Percentiles rank a stretch among this genome's conserved stretches.
phyloP scores from a whole-genome alignment of 164 flowering plant species.

The Berberis vulgaris region DNA sequence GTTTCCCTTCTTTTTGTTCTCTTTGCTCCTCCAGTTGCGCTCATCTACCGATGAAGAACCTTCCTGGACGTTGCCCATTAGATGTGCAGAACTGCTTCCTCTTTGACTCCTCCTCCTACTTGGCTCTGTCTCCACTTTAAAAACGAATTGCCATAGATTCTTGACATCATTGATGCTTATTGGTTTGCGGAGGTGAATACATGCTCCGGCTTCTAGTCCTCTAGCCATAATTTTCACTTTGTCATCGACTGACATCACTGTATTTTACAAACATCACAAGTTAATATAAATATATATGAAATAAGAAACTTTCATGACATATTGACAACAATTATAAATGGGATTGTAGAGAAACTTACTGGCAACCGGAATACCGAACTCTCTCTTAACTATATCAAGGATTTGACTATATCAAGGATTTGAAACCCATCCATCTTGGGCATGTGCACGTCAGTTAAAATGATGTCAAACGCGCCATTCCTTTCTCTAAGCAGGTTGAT shows the following conservation, averaged over 20 bases:
- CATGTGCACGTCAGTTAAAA: constrained; percentile 1
- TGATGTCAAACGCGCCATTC: not conserved
- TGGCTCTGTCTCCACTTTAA: not conserved
- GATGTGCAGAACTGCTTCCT: not conserved
- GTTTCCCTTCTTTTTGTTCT: not conserved
- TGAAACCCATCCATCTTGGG: constrained; percentile 1
- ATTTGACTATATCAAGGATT: not conserved
- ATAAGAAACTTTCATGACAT: not conserved
- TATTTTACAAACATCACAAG: not conserved
- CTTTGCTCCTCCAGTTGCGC: not conserved
- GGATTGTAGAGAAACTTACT: constrained; percentile 1
- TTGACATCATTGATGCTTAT: not conserved
- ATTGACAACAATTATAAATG: not conserved
- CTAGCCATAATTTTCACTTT: not conserved
- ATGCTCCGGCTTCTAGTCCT: constrained; percentile 1
- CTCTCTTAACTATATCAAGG: not conserved
- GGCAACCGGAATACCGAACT: constrained; percentile 1
- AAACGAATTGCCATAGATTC: constrained; percentile 5
- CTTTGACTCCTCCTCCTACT: not conserved
- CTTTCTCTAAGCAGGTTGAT: not conserved
- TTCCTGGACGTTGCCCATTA: not conserved
- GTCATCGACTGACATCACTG: constrained; percentile 12
- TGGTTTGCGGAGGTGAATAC: constrained; percentile 1
- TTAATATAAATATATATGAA: not conserved
- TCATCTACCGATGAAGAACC: not conserved